These are phyloP conservation scores for Inonotus hispidus DNA, from an alignment of 1,284 basidiomycete genomes.

Conservation along the genomic window DNA sequence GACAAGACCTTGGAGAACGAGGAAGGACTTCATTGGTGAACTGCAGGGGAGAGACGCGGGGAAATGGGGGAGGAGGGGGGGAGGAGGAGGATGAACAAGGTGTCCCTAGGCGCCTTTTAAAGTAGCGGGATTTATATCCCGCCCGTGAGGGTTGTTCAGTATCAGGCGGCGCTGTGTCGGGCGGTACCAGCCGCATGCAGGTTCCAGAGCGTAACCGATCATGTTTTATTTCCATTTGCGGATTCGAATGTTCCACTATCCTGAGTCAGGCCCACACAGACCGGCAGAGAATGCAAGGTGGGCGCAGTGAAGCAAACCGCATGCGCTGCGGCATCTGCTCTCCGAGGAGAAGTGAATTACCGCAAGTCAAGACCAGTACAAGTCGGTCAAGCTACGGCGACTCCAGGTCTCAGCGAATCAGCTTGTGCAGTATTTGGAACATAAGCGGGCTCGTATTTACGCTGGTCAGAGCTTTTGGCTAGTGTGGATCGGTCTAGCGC, in stretches of 20 bases:
- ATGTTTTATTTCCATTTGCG: not conserved
- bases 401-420: too few species aligned
- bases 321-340: too few species aligned
- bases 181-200: not conserved
- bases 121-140: not conserved
- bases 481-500: too few species aligned
- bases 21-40: slow-evolving; percentile 8
- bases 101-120: not conserved
- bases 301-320: not conserved
- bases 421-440: too few species aligned
- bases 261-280: not conserved
- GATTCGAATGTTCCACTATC: not conserved
- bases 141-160: not conserved
- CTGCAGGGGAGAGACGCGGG: not conserved
- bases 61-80: not conserved
- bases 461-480: too few species aligned
- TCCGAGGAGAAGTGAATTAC: too few species aligned
- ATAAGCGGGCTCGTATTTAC: too few species aligned
- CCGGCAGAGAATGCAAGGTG: not conserved
- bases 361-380: too few species aligned
- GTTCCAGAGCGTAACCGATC: not conserved
- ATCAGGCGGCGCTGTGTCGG: not conserved
- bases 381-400: too few species aligned
- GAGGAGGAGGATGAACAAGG: not conserved
- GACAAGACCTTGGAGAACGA: slow-evolving; percentile 8